Base-by-base conservation (phyloP, 2,329 filamentous ascomycete genomes). In the Aspergillus floridensis region DNA sequence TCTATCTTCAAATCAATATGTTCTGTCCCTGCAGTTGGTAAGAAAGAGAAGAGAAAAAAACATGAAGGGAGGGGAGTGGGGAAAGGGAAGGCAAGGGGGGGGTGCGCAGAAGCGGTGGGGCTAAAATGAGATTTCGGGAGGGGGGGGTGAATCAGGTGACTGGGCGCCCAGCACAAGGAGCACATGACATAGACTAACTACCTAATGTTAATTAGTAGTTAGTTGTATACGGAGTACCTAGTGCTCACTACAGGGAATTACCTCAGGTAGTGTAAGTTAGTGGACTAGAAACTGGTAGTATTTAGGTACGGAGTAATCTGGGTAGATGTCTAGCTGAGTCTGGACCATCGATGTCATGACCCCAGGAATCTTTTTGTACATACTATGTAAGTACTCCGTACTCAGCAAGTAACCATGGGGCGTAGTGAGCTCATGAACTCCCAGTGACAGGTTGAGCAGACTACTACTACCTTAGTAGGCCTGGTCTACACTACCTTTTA, bases 361-460 rank as follows among this genome's bases (percentile, higher is more conserved):
- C 22, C 32, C 14, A 46, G 22, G 47, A 35, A 46, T 29, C 32
- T 14, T 41, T 51, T 26, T 47, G 53, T 46, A 29, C 26, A 29
- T 8, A 29, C 26, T 29, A 29, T 29, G 7, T 29, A 29, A 8
- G 6, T 26, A 26, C 24, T 26, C 5, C 6, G 24, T 26, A 26
- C 24, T 26, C 24, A 26, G 24, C 6, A 29, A 8, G 22, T 8
- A 29, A 29, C 26, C 6, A 29, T 29, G 26, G 26, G 26, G 26
- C 4, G 26, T 29, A 29, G 26, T 29, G 26, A 29, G 8, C 26
- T 8, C 48, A 55, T 41, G 57, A 51, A 53, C 56, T 58, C 38
- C 60, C 58, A 54, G 59, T 64, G 59, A 62, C 58, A 65, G 63
- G 54, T 49, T 58, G 44, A 41, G 50, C 35, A 59, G 19, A 4